A percentile compares a stretch with the other conserved stretches of the same genome.
These are phyloP conservation scores for Podaxis carcinomalis DNA, from an alignment of 768 basidiomycete species.

Conservation along the genomic window DNA sequence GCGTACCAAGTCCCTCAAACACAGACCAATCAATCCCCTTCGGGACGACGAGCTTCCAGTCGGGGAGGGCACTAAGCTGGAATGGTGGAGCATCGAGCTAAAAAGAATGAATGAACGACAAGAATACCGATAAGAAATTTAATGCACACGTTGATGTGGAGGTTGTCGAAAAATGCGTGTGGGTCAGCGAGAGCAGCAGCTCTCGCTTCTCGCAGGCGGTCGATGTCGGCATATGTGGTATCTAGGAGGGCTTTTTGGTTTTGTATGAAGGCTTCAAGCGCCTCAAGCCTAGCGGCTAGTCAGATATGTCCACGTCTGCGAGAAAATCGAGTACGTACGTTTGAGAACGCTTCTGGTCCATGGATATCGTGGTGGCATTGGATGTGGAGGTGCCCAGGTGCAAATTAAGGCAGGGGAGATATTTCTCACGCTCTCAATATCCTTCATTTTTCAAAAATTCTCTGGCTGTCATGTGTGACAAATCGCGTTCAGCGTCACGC, in stretches of 20 bases:
- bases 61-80: constrained; percentile 40
- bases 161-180: constrained; percentile 25
- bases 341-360: constrained; percentile 35
- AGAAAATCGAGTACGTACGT: constrained; percentile 27
- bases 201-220: constrained; percentile 44
- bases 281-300: constrained; percentile 42
- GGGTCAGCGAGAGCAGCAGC: constrained; percentile 31
- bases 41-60: constrained; percentile 40
- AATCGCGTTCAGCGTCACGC: constrained; percentile 8
- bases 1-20: constrained; percentile 53
- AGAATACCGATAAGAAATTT: not conserved
- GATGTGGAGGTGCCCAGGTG: constrained; percentile 4
- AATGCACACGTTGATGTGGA: constrained; percentile 30
- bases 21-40: constrained; percentile 58
- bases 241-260: constrained; percentile 56
- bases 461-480: constrained; percentile 3
- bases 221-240: constrained; percentile 61
- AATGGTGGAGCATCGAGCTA: constrained; percentile 29
- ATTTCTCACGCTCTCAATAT: constrained; percentile 5
- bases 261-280: constrained; percentile 63
- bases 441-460: not conserved
- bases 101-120: not conserved
- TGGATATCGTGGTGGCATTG: constrained; percentile 17
- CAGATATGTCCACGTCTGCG: not conserved
- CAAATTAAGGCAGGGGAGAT: constrained; percentile 13